A percentile compares a stretch with the other conserved stretches of the same genome.
phyloP scores from a whole-genome alignment of 345 rosid species.

The Brassica napus region DNA sequence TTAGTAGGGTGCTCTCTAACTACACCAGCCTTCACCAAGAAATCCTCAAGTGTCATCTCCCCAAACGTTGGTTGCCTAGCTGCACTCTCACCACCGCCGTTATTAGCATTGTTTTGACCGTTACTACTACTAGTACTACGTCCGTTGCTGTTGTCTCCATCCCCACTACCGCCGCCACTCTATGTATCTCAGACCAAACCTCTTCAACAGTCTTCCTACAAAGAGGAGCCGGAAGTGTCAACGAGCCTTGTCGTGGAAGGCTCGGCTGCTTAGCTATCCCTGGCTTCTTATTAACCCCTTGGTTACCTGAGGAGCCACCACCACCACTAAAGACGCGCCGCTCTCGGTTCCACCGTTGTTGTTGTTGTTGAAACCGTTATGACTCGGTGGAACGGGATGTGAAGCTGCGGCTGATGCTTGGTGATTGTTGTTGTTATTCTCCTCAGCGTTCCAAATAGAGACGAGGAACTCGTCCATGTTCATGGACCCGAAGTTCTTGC shows the following conservation, averaged over 20 bases:
- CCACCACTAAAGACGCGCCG: slow-evolving; percentile 27
- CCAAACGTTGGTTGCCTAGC: slow-evolving; percentile 71
- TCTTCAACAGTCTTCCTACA: slow-evolving; percentile 89
- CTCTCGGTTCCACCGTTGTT: slow-evolving; percentile 18
- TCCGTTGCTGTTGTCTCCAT: slow-evolving; percentile 25
- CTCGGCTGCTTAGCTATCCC: slow-evolving; percentile 50
- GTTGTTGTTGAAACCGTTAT: slow-evolving; percentile 14
- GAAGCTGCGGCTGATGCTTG: slow-evolving; percentile 33
- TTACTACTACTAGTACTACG: slow-evolving; percentile 13
- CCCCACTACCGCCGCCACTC: slow-evolving; percentile 24
- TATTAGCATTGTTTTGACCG: slow-evolving; percentile 28
- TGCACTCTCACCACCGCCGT: slow-evolving; percentile 41
- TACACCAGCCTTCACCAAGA: slow-evolving; percentile 81
- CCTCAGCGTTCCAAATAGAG: slow-evolving; percentile 89
- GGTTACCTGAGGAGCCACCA: slow-evolving; percentile 32
- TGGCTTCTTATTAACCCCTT: slow-evolving; percentile 25
- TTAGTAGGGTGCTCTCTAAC: slow-evolving; percentile 52
- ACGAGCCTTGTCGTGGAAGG: slow-evolving; percentile 65
- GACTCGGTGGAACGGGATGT: slow-evolving; percentile 21
- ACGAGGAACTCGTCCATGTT: slow-evolving; percentile 94
- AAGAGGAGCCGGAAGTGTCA: slow-evolving; percentile 60
- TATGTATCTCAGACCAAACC: slow-evolving; percentile 90
- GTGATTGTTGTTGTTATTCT: slow-evolving; percentile 51
- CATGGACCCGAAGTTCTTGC: slow-evolving; percentile 93
- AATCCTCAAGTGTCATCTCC: slow-evolving; percentile 93